Conservation (phyloP, 148 eudicot genomes). For the Hydrangea macrophylla region DNA sequence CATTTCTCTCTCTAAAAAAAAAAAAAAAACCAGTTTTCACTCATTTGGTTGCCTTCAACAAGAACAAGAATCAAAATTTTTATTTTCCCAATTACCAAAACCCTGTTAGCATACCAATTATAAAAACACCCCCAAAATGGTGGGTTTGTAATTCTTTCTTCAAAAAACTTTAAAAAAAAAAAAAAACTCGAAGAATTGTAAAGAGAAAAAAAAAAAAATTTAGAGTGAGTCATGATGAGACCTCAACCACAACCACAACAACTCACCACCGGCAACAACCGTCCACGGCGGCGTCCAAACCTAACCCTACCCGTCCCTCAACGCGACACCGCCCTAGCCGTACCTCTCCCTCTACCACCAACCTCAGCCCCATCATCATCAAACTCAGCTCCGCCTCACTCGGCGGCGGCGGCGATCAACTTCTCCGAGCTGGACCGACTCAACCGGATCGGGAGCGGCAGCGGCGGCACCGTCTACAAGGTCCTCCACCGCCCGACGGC, state of each 20-base stretch:
- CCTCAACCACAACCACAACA: background rate
- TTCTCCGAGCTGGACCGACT: constrained; percentile 6
- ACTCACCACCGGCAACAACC: background rate
- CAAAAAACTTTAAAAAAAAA: too few relatives aligned
- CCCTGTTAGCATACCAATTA: too few relatives aligned
- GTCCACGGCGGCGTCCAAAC: background rate
- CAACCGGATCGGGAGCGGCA: constrained; percentile 10
- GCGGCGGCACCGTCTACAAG: constrained; percentile 8
- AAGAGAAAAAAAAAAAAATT: too few relatives aligned
- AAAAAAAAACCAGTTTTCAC: too few relatives aligned
- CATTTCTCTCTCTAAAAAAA: too few relatives aligned
- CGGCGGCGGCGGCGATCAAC: background rate
- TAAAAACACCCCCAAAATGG: too few relatives aligned
- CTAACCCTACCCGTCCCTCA: background rate
- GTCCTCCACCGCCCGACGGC: constrained; percentile 9
- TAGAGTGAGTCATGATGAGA: too few relatives aligned
- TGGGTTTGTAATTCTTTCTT: too few relatives aligned
- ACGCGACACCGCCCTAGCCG: constrained; percentile 1
- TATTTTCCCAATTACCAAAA: too few relatives aligned
- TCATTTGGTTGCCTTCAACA: too few relatives aligned
- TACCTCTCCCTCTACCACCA: constrained; percentile 10
- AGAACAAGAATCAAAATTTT: too few relatives aligned
- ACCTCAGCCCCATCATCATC: background rate
- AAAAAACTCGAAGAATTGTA: too few relatives aligned
- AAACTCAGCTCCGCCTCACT: background rate